Evolutionary conservation across 2,329 filamentous ascomycete species (phyloP).

Genomic region (Fusarium decemcellulare): DNA sequence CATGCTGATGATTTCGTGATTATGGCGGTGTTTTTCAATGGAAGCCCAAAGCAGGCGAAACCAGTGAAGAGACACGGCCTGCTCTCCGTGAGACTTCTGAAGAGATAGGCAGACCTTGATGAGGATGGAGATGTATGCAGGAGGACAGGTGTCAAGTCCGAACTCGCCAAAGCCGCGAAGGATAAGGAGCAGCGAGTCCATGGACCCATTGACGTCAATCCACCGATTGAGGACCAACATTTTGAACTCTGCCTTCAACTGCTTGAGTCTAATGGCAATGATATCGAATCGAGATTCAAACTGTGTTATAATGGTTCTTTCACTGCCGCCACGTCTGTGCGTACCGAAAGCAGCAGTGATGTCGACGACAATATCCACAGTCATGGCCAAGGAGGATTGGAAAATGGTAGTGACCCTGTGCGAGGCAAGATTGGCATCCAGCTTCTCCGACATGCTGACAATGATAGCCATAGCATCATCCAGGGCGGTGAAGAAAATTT

Average conservation of each 20-base stretch:
- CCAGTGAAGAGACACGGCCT: constrained; percentile 13
- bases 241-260: constrained; percentile 15
- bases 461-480: constrained; percentile 13
- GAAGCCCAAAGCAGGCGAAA: constrained; percentile 20
- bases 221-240: constrained; percentile 9
- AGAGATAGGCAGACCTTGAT: constrained; percentile 23
- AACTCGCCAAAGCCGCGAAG: constrained; percentile 14
- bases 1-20: constrained; percentile 4
- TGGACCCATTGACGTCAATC: neutral
- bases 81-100: constrained; percentile 7
- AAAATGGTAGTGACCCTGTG: constrained; percentile 12
- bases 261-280: constrained; percentile 12
- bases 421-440: neutral
- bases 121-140: constrained; percentile 13
- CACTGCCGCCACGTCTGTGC: neutral
- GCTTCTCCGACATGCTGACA: constrained; percentile 12
- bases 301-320: constrained; percentile 18
- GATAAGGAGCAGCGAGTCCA: constrained; percentile 4
- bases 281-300: constrained; percentile 20
- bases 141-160: constrained; percentile 18
- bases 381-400: constrained; percentile 20
- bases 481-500: constrained; percentile 18
- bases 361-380: constrained; percentile 24
- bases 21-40: constrained; percentile 24
- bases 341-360: constrained; percentile 17